phyloP scores from a whole-genome alignment of 208 protist species.

The Wallacemonas sp. region DNA sequence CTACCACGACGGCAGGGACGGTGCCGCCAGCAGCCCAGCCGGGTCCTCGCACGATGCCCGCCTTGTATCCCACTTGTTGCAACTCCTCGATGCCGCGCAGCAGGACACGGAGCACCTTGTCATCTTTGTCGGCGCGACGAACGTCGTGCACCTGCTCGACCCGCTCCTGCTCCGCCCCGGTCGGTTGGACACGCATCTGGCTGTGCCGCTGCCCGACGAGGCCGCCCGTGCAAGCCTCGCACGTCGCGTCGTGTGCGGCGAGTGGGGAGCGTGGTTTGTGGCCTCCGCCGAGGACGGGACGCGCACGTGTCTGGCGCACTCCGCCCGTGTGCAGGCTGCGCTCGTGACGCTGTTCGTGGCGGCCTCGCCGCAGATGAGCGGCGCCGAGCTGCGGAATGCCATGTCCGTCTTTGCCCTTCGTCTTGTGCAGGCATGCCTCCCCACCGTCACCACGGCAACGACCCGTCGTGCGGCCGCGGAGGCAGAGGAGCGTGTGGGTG shows the following conservation, averaged over 20 bases:
- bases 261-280: slow-evolving; percentile 64
- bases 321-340: slow-evolving; percentile 9
- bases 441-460: background rate
- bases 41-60: slow-evolving; percentile 52
- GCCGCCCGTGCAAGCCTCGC: slow-evolving; percentile 46
- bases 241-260: slow-evolving; percentile 50
- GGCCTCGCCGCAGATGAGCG: slow-evolving; percentile 29
- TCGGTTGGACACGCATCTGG: slow-evolving; percentile 73
- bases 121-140: slow-evolving; percentile 83
- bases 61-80: slow-evolving; percentile 74
- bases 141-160: slow-evolving; percentile 69
- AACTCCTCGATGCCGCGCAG: slow-evolving; percentile 71
- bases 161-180: slow-evolving; percentile 74
- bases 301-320: background rate
- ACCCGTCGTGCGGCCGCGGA: background rate
- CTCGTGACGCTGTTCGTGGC: slow-evolving; percentile 32
- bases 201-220: slow-evolving; percentile 67
- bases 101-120: slow-evolving; percentile 58
- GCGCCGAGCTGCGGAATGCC: slow-evolving; percentile 40
- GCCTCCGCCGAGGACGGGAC: too few relatives aligned
- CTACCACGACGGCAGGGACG: slow-evolving; percentile 19
- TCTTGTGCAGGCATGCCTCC: slow-evolving; percentile 24
- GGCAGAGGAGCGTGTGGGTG: background rate
- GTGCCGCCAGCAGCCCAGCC: background rate
- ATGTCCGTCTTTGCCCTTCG: slow-evolving; percentile 46